Conservation (phyloP, 495 filamentous ascomycete species). For the Aspergillus mulundensis region DNA sequence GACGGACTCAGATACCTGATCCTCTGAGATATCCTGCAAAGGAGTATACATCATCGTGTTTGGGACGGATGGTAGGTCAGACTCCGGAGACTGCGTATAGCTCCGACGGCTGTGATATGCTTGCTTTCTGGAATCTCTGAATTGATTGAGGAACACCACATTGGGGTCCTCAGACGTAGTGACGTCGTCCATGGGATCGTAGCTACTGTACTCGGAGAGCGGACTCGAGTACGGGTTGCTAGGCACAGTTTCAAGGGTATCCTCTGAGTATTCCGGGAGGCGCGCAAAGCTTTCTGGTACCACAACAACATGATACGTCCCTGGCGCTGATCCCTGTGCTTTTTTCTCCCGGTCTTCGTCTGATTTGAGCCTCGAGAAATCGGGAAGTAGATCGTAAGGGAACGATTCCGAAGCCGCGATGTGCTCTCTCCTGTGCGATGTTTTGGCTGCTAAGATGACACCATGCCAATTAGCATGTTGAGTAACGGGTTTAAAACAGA, state of each 20-base stretch:
- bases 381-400: slow-evolving; percentile 42
- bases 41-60: slow-evolving; percentile 9
- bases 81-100: slow-evolving; percentile 34
- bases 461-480: slow-evolving; percentile 4
- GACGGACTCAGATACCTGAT: slow-evolving; percentile 6
- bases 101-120: slow-evolving; percentile 23
- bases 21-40: slow-evolving; percentile 8
- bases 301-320: slow-evolving; percentile 55
- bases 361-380: slow-evolving; percentile 51
- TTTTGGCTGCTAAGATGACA: slow-evolving; percentile 3
- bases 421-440: background rate
- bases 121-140: slow-evolving; percentile 43
- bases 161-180: slow-evolving; percentile 35
- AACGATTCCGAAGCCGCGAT: background rate
- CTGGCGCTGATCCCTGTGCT: slow-evolving; percentile 47
- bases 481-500: background rate
- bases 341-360: slow-evolving; percentile 60
- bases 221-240: slow-evolving; percentile 10
- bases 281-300: slow-evolving; percentile 52
- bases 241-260: slow-evolving; percentile 18
- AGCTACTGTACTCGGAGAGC: slow-evolving; percentile 14
- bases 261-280: slow-evolving; percentile 50
- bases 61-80: slow-evolving; percentile 19
- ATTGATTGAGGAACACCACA: slow-evolving; percentile 44
- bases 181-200: slow-evolving; percentile 22